Evolutionary conservation across 495 filamentous ascomycete species (phyloP).

Genomic region (Chaetomium tenue): DNA sequence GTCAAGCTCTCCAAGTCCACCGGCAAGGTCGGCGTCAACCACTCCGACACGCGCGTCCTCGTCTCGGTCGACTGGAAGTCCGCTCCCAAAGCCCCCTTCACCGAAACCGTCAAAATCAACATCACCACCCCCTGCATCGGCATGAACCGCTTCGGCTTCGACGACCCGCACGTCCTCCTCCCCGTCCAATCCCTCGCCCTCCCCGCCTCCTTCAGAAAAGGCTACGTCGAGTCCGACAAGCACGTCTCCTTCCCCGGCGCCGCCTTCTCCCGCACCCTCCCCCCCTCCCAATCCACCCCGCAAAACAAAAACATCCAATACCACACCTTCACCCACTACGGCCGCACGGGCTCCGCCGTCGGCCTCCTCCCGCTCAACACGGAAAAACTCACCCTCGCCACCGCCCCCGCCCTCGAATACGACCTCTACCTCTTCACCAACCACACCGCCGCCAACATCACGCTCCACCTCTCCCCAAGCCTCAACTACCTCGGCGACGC

Average conservation of each 20-base stretch:
- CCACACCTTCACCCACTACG: conserved; percentile 53
- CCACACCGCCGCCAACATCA: conserved; percentile 54
- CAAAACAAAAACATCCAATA: conserved; percentile 45
- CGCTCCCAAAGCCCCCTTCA: conserved; percentile 51
- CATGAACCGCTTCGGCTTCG: conserved; percentile 54
- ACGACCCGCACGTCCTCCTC: conserved; percentile 54
- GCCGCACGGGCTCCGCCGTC: conserved; percentile 58
- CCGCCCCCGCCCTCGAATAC: conserved; percentile 61
- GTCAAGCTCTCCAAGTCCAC: conserved; percentile 55
- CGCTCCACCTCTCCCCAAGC: conserved; percentile 57
- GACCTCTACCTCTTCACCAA: conserved; percentile 63
- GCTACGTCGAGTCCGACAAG: conserved; percentile 65
- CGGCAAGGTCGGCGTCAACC: conserved; percentile 53
- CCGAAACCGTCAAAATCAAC: conserved; percentile 52
- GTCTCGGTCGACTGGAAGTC: conserved; percentile 61
- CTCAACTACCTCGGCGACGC: conserved; percentile 61
- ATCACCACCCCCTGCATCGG: conserved; percentile 51
- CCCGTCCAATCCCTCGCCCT: conserved; percentile 56
- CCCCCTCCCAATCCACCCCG: conserved; percentile 35
- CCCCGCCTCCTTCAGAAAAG: conserved; percentile 54
- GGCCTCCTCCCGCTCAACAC: conserved; percentile 55
- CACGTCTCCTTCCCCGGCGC: conserved; percentile 61
- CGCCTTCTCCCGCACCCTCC: conserved; percentile 49
- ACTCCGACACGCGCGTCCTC: conserved; percentile 56
- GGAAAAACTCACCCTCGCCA: conserved; percentile 45